These are phyloP conservation scores for Amanita muscaria DNA, from an alignment of 768 basidiomycete genomes.

Conservation along the genomic window DNA sequence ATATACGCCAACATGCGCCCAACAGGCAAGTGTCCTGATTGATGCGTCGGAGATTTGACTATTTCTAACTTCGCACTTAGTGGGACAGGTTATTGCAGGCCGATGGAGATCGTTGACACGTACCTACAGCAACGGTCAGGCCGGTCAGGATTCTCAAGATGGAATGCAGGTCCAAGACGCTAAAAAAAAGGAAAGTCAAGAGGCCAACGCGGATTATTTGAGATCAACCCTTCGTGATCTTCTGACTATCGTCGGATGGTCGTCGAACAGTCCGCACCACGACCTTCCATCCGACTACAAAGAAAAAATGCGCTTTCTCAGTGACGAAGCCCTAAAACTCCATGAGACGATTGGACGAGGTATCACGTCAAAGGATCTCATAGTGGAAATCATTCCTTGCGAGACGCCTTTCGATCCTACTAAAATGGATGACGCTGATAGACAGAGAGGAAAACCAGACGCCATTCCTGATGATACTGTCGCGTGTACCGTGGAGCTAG, in stretches of 20 bases:
- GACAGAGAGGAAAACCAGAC: constrained; percentile 11
- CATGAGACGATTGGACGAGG: constrained; percentile 52
- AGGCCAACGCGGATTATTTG: not conserved
- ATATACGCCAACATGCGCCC: constrained; percentile 33
- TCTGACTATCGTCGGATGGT: constrained; percentile 2
- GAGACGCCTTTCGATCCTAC: constrained; percentile 31
- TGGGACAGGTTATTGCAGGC: constrained; percentile 43
- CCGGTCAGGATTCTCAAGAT: no score
- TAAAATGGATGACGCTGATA: constrained; percentile 36
- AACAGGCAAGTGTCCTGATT: constrained; percentile 27
- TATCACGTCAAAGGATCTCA: constrained; percentile 47
- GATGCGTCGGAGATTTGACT: not conserved
- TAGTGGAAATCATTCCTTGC: constrained; percentile 36
- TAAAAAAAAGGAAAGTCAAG: not conserved
- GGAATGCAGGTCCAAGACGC: no score
- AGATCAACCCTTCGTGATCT: not conserved
- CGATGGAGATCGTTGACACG: constrained; percentile 50
- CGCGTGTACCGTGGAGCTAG: constrained; percentile 53
- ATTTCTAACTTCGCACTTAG: constrained; percentile 11
- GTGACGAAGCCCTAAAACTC: constrained; percentile 19
- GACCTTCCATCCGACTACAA: not conserved
- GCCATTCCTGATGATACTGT: constrained; percentile 20
- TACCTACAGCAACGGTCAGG: constrained; percentile 18
- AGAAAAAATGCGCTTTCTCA: not conserved
- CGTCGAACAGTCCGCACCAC: not conserved